Percentiles rank a stretch among this genome's conserved stretches.
Conservation (phyloP, 176 grass and related monocot species). For the Bolboschoenus planiculmis region DNA sequence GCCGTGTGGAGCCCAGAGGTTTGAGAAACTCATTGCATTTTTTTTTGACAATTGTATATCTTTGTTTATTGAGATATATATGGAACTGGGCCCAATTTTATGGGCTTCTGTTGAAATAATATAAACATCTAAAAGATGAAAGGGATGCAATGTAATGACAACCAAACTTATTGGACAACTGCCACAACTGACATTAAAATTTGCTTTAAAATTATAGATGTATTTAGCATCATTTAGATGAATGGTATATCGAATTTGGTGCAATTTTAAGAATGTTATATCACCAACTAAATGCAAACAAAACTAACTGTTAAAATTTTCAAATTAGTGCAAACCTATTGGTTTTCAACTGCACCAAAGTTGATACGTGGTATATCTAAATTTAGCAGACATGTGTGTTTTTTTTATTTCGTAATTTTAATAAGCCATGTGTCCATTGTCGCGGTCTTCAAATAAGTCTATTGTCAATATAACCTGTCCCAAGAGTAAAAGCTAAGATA, state of each 20-base stretch:
- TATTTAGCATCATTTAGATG: not conserved
- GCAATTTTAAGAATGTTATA: not conserved
- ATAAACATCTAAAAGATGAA: not conserved
- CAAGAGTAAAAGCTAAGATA: not conserved
- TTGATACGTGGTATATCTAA: not conserved
- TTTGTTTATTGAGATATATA: not conserved
- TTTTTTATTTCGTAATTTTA: not conserved
- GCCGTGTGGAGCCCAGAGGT: conserved; percentile 98
- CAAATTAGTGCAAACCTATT: not conserved
- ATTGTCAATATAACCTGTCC: not conserved
- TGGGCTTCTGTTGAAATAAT: not conserved
- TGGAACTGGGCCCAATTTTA: not conserved
- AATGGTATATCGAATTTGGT: not conserved
- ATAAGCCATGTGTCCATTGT: not conserved
- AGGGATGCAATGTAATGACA: not conserved
- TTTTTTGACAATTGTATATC: not conserved
- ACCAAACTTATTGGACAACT: not conserved
- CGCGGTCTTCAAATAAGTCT: not conserved
- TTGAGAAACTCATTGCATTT: not conserved
- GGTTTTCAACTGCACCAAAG: not conserved
- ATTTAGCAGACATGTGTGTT: not conserved
- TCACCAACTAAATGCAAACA: not conserved
- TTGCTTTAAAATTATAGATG: not conserved
- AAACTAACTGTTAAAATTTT: not conserved
- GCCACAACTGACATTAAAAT: not conserved